Evolutionary conservation across 139 green algal species (phyloP).

Genomic region (Bryopsis sp.): DNA sequence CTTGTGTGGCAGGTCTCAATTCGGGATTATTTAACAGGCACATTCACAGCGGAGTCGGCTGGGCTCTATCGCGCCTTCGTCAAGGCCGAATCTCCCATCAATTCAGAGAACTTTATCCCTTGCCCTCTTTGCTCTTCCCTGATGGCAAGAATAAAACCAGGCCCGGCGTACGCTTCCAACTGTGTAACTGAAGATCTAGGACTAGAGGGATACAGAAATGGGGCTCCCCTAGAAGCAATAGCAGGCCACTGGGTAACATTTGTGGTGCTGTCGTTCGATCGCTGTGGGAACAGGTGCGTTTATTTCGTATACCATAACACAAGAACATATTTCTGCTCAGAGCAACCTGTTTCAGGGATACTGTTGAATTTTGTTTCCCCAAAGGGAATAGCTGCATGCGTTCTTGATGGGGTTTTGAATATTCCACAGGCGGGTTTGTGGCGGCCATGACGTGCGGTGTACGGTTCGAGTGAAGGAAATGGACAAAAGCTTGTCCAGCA

Average conservation of each 20-base stretch:
- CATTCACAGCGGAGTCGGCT: too few relatives aligned
- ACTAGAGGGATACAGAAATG: too few relatives aligned
- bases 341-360: background rate
- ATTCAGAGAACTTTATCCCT: too few relatives aligned
- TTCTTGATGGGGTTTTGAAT: background rate
- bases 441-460: background rate
- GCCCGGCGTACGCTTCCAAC: background rate
- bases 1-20: too few relatives aligned
- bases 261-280: background rate
- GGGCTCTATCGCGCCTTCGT: too few relatives aligned
- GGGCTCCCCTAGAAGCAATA: background rate
- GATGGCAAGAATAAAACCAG: background rate
- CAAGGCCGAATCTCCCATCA: too few relatives aligned
- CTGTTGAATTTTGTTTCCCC: too few relatives aligned
- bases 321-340: background rate
- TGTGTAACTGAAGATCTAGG: background rate
- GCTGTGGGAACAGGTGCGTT: background rate
- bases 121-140: slow-evolving; percentile 1
- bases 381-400: background rate
- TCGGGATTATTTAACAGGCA: too few relatives aligned
- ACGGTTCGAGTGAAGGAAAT: too few relatives aligned
- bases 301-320: background rate
- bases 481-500: too few relatives aligned
- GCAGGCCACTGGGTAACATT: slow-evolving; percentile 5
- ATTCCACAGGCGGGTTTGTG: background rate